These are phyloP conservation scores for Chlamydomonas incerta DNA, from an alignment of 139 green algal genomes.

Conservation along the genomic window DNA sequence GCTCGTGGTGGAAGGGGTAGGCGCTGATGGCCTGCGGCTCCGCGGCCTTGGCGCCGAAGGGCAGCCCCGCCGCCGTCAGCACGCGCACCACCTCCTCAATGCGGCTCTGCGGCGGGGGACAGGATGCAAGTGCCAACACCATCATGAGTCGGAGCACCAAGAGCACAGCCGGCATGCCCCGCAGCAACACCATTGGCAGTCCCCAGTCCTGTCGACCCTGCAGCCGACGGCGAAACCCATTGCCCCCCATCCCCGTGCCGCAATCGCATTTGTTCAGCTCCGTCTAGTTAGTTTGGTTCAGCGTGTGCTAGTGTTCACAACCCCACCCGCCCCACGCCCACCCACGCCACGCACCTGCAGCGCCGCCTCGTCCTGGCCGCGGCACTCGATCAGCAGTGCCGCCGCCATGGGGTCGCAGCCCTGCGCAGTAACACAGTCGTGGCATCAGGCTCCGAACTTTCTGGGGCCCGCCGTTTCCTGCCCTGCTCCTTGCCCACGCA, in stretches of 20 bases:
- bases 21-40: slow-evolving; percentile 66
- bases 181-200: not conserved
- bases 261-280: no score
- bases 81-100: slow-evolving; percentile 75
- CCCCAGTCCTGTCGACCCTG: not conserved
- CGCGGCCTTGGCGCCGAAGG: slow-evolving; percentile 75
- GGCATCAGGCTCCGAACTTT: no score
- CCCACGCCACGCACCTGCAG: slow-evolving; percentile 61
- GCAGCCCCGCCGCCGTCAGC: slow-evolving; percentile 68
- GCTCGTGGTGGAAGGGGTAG: slow-evolving; percentile 91
- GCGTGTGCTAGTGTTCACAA: no score
- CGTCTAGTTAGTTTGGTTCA: no score
- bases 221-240: not conserved
- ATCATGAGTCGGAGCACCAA: no score
- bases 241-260: not conserved
- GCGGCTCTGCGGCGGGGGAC: slow-evolving; percentile 41
- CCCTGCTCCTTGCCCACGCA: no score
- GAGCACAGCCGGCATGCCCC: not conserved
- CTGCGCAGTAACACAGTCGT: not conserved
- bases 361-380: slow-evolving; percentile 71
- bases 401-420: slow-evolving; percentile 84
- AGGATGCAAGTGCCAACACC: no score
- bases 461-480: no score
- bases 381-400: slow-evolving; percentile 95
- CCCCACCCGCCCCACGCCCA: not conserved